Evolutionary conservation across 2,329 filamentous ascomycete species (phyloP), one percentile per base, ranked within the genome.

Genomic region (Fusarium falciforme): DNA sequence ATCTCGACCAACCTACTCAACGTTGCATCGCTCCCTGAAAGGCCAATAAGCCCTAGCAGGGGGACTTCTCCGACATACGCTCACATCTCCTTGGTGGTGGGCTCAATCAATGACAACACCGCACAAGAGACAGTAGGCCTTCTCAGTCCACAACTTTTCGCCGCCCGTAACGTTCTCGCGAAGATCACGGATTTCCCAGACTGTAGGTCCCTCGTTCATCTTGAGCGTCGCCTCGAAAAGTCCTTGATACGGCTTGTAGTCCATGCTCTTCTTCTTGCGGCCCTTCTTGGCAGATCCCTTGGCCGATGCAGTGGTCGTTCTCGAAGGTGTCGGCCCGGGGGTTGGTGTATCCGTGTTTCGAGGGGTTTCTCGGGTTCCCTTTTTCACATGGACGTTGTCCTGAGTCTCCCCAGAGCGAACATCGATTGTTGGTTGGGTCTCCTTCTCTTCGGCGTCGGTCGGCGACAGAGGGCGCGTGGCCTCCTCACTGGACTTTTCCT

Each of bases 71-170:
- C 58, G 35, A 59, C 22, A 38, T 33, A 17, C 35, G 61, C 44
- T 57, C 58, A 25, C 54, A 55, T 47, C 29, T 35, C 17, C 57
- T 16, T 31, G 40, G 31, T 40, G 38, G 64, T 33, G 38, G 44
- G 20, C 36, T 81, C 81, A 87, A 64, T 87, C 84, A 66, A 89
- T 86, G 49, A 81, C 80, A n/a, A 81, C 76, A 25, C 81, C 81
- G 76, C 89, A 91, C 44, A 88, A 76, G 38, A 90, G 82, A 70
- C 89, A 91, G 57, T 82, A 64, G 5, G 79, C 81, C 36, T 84
- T 83, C 77, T 90, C 88, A 12, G 83, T 85, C 89, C 89, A 91
- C 11, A 80, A 82, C 79, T 87, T 89, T 35, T 86, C 85, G 3
- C 88, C 88, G 11, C 85, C 87, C 3, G 78, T 78, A 8, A 90